Evolutionary conservation across 2,329 filamentous ascomycete genomes (phyloP), one percentile per base, ranked within the genome.

Genomic region (Orbilia brochopaga): DNA sequence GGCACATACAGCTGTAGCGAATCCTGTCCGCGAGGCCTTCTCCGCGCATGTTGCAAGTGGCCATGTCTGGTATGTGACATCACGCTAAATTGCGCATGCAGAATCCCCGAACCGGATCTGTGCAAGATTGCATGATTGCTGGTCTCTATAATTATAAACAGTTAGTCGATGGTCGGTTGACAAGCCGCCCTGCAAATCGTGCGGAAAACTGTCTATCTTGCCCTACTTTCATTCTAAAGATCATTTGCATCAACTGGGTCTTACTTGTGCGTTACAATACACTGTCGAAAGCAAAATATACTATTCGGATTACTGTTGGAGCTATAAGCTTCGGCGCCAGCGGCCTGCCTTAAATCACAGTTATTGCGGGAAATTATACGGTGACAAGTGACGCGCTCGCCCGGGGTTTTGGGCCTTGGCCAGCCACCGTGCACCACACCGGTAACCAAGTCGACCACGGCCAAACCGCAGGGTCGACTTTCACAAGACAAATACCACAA

Each of bases 401-500:
- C 2, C 27, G 23, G 54, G n/a, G 15, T 32, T 30, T 30, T 5
- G 13, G 30, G 62, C 54, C 54, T 58, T 58, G 55, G 32, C 62
- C 46, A 66, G 62, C 62, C 62, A 59, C 63, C 35, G 46, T 24
- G 32, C 51, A 35, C 56, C 46, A 6, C 5, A 2, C 37, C 37
- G 37, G 37, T 27, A 30, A 54, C 23, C 5, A 35, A 32, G 6
- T 17, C 15, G 51, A 2, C 50, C 57, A 56, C 59, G 56, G 55
- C 61, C 27, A 42, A 58, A 51, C 32, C 32, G 4, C 44, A 24
- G 51, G 40, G 24, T 13, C 44, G 23, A n/a, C 59, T 69, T 70
- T 70, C 65, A 70, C 66, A 70, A 70, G 65, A 46, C 54, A 64
- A 59, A 59, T 50, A 50, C 32, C 46, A 40, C 40, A 46, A 56